A percentile compares a stretch with the other conserved stretches of the same genome.
These are phyloP conservation scores for Lunularia cruciata DNA, from an alignment of 225 moss, liverwort and hornwort genomes.

Conservation along the genomic window DNA sequence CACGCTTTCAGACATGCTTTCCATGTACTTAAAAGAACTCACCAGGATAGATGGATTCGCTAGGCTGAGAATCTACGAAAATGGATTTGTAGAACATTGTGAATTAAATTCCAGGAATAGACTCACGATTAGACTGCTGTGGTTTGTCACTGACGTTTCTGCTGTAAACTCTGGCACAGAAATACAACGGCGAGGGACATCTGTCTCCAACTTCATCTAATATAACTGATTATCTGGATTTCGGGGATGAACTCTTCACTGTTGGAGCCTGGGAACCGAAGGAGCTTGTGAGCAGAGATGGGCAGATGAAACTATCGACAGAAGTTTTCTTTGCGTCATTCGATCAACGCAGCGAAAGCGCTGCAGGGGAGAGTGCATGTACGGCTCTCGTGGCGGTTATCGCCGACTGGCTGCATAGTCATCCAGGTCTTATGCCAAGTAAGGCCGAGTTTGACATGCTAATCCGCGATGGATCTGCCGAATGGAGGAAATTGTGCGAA, in stretches of 20 bases:
- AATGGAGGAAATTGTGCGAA: constrained; percentile 93
- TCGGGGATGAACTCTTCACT: constrained; percentile 82
- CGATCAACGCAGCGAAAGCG: constrained; percentile 99
- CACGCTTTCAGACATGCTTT: no score
- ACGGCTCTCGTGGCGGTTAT: constrained; percentile 94
- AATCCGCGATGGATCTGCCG: constrained; percentile 90
- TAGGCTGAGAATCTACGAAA: no score
- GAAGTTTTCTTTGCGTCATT: constrained; percentile 94
- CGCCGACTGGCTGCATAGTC: constrained; percentile 87
- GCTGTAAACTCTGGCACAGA: constrained; percentile 29
- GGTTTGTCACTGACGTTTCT: constrained; percentile 38
- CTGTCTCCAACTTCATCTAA: constrained; percentile 38
- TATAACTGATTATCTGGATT: constrained; percentile 64
- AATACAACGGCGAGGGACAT: constrained; percentile 21
- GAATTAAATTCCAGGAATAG: no score
- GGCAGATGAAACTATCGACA: constrained; percentile 68
- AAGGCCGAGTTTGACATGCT: constrained; percentile 99
- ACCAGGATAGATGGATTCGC: no score
- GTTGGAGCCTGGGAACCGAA: constrained; percentile 95
- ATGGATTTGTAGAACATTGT: no score
- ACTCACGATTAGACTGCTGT: no score
- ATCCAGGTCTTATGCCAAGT: constrained; percentile 86
- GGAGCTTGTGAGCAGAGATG: constrained; percentile 79
- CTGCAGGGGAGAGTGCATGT: constrained; percentile 96
- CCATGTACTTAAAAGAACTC: no score